phyloP scores from a whole-genome alignment of 1,139 yeast genomes.

The Sugiyamaella grinbergsii region DNA sequence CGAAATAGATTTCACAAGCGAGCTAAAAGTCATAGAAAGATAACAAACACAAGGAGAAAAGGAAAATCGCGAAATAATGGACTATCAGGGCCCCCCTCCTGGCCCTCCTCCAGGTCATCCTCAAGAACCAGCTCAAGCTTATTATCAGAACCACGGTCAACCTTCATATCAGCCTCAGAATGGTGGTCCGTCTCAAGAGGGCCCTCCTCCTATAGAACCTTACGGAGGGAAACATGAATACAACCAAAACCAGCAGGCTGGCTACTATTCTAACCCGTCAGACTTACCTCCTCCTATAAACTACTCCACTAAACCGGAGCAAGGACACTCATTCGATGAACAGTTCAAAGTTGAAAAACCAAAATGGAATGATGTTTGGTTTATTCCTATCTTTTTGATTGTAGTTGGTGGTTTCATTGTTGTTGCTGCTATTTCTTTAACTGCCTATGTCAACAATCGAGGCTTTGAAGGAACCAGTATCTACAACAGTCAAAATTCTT shows the following conservation, averaged over 20 bases:
- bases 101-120: conserved; percentile 9
- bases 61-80: too few species aligned
- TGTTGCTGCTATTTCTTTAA: conserved; percentile 66
- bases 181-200: conserved; percentile 2
- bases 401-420: conserved; percentile 71
- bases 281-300: conserved; percentile 32
- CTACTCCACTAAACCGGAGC: conserved; percentile 34
- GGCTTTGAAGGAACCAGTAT: conserved; percentile 66
- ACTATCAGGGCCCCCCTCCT: not conserved
- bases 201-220: conserved; percentile 10
- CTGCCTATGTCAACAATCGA: conserved; percentile 60
- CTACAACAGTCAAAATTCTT: conserved; percentile 55
- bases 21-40: too few species aligned
- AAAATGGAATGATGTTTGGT: conserved; percentile 59
- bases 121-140: not conserved
- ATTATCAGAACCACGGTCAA: not conserved
- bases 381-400: conserved; percentile 59
- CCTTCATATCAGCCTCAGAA: conserved; percentile 10
- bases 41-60: too few species aligned
- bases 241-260: conserved; percentile 20
- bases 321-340: conserved; percentile 59
- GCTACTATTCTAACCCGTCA: conserved; percentile 17
- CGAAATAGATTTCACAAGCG: too few species aligned
- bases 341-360: conserved; percentile 69
- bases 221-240: conserved; percentile 12